Evolutionary conservation across 2,329 filamentous ascomycete genomes (phyloP).

Genomic region (Fusarium heterosporum): DNA sequence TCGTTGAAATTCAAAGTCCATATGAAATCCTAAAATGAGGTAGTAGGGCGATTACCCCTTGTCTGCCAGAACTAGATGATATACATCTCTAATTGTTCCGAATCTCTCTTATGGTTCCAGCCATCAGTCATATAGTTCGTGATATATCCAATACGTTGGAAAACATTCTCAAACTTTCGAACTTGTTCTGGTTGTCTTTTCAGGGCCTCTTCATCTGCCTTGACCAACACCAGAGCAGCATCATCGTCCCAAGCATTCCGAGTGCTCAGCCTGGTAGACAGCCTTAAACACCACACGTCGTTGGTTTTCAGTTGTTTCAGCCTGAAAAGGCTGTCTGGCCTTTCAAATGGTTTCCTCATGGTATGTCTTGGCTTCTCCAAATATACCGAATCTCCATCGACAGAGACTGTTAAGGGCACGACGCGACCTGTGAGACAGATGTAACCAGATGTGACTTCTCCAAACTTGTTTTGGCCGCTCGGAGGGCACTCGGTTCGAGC

Average conservation of each 20-base stretch:
- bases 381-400: constrained; percentile 1
- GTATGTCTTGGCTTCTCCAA: constrained; percentile 16
- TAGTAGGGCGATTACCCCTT: not conserved
- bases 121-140: constrained; percentile 27
- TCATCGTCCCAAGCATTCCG: constrained; percentile 34
- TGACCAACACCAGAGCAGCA: constrained; percentile 33
- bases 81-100: constrained; percentile 26
- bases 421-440: constrained; percentile 38
- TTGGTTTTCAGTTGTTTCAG: constrained; percentile 8
- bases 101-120: constrained; percentile 30
- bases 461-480: constrained; percentile 27
- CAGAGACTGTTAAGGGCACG: constrained; percentile 18
- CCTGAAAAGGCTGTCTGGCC: constrained; percentile 35
- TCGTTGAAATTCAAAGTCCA: not conserved
- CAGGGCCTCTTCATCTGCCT: constrained; percentile 10
- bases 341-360: constrained; percentile 5
- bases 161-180: constrained; percentile 25
- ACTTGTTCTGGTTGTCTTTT: constrained; percentile 31
- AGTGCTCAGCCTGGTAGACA: constrained; percentile 15
- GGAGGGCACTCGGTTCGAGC: constrained; percentile 24
- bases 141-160: constrained; percentile 36
- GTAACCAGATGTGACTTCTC: constrained; percentile 32
- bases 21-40: not conserved
- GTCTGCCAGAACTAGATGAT: constrained; percentile 14
- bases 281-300: constrained; percentile 27